Base-by-base conservation (phyloP, 2,329 filamentous ascomycete species). In the Paecilomyces niveus region DNA sequence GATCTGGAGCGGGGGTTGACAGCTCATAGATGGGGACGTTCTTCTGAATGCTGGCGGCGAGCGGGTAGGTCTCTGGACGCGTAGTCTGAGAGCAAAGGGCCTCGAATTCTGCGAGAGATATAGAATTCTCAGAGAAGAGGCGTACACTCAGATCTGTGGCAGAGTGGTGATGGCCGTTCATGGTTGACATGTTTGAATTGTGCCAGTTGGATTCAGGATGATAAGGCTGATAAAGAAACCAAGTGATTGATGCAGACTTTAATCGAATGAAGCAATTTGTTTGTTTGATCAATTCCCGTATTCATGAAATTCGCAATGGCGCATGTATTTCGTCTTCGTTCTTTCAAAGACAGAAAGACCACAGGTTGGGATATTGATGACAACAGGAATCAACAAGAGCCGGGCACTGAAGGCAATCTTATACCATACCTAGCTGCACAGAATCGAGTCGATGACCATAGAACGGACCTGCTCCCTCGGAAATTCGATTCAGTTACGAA, bases 1-100 rank as follows among this genome's bases (percentile, higher is more conserved):
- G 11, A 26, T 74, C 68, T 0, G 72, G 64, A 3, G 76, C 68
- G 58, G 76, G 74, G 2, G 65, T 60, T 0, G 70, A 63, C 5
- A 83, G 72, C 33, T 81, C 69, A 70, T 86, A 86, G 60, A 85
- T 77, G 0, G 84, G 83, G 3, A 86, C 74, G 62, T 85, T 84
- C 45, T 76, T 70, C 22, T 76, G 57, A 24, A 84, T 71, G 3
- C 69, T 60, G 6, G 65, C 65, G 0, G 81, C 77, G 0, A 83
- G 74, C 0, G 82, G 81, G 58, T 85, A 86, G 2, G 72, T 65
- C 10, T 68, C 58, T 24, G 62, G 61, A 4, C 70, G 64, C 7
- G 71, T 67, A 10, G 66, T 74, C 54, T 77, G 74, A 2, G 74
- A 76, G 63, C 77, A 82, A 29, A 82, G 69, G 1, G 66, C 63